These are phyloP conservation scores for Oryza officinalis DNA, from an alignment of 176 grass and related monocot genomes.

Conservation along the genomic window DNA sequence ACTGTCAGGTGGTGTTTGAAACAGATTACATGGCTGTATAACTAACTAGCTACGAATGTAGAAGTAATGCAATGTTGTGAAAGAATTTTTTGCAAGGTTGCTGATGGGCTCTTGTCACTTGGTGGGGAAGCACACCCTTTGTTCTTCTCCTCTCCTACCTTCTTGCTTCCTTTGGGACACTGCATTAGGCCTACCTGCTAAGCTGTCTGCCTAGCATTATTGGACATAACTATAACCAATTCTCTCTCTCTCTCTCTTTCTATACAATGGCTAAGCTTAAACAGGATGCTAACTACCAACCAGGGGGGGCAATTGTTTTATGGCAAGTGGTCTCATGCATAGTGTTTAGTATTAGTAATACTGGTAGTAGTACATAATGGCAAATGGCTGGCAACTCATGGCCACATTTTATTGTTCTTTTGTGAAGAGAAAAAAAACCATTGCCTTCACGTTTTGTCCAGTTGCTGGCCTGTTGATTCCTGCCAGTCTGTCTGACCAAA, in stretches of 20 bases:
- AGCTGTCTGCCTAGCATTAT: conserved; percentile 41
- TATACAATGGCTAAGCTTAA: not conserved
- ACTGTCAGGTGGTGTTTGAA: conserved; percentile 26
- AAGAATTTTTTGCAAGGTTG: conserved; percentile 8
- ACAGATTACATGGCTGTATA: not conserved
- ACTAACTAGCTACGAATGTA: not conserved
- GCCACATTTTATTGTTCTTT: not conserved
- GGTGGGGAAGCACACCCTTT: conserved; percentile 32
- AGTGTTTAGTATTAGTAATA: not conserved
- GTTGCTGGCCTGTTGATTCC: conserved; percentile 27
- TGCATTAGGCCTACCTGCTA: conserved; percentile 56
- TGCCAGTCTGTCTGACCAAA: conserved; percentile 39
- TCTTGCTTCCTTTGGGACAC: conserved; percentile 33
- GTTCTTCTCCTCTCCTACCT: conserved; percentile 8
- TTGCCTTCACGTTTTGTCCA: conserved; percentile 21
- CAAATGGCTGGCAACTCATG: conserved; percentile 27
- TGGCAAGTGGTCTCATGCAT: conserved; percentile 25
- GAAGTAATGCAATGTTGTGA: not conserved
- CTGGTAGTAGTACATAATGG: not conserved
- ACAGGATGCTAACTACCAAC: not conserved
- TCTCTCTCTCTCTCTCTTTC: conserved; percentile 14
- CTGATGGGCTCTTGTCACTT: conserved; percentile 36
- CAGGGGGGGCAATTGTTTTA: conserved; percentile 30
- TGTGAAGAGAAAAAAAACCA: not conserved
- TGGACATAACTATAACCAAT: conserved; percentile 20